A percentile compares a stretch with the other conserved stretches of the same genome.
These are phyloP conservation scores for Globisporangium radiosum DNA, from an alignment of 352 stramenopile genomes.

Conservation along the genomic window DNA sequence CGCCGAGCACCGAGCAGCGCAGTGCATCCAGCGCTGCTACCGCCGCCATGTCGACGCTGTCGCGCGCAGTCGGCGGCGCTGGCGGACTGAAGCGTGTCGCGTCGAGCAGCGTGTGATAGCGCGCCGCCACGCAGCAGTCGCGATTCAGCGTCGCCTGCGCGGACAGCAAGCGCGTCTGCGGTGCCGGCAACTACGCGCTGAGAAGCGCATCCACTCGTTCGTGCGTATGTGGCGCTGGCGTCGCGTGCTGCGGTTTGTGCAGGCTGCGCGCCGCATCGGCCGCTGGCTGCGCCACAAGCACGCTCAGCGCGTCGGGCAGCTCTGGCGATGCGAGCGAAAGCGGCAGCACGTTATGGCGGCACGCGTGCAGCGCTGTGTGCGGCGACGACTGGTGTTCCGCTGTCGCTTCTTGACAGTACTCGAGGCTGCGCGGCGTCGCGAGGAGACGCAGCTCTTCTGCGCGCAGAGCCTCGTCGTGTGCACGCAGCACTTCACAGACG, in stretches of 20 bases:
- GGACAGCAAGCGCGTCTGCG: constrained; percentile 19
- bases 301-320: constrained; percentile 19
- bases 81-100: constrained; percentile 18
- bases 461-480: constrained; percentile 30
- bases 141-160: constrained; percentile 30
- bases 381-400: constrained; percentile 17
- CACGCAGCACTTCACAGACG: constrained; percentile 34
- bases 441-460: constrained; percentile 29
- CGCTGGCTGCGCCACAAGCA: constrained; percentile 34
- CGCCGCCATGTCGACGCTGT: constrained; percentile 13
- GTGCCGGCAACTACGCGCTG: constrained; percentile 18
- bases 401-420: constrained; percentile 15
- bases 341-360: constrained; percentile 16
- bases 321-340: constrained; percentile 30
- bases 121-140: constrained; percentile 22
- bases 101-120: constrained; percentile 23
- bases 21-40: constrained; percentile 27
- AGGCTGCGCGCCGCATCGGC: constrained; percentile 23
- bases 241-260: constrained; percentile 10
- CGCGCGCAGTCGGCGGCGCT: constrained; percentile 12
- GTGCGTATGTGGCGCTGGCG: constrained; percentile 34
- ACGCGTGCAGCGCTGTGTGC: constrained; percentile 27
- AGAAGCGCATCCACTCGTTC: constrained; percentile 19
- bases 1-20: background rate
- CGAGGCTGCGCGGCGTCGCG: constrained; percentile 10